These are phyloP conservation scores for Dothideomycetidae sp. DNA, from an alignment of 2,329 filamentous ascomycete species.

Conservation along the genomic window DNA sequence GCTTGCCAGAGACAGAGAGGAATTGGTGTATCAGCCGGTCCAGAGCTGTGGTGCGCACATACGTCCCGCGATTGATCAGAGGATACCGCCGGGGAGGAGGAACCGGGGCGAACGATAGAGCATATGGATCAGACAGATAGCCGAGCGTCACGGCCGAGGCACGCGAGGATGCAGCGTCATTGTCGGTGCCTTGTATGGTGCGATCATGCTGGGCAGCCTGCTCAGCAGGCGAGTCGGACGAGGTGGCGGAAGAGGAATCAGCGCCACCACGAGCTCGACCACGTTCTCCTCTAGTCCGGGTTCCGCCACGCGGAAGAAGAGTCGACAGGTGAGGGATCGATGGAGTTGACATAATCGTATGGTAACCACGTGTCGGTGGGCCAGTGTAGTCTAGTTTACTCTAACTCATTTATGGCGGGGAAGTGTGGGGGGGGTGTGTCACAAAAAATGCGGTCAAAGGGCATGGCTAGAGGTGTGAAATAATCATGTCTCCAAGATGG, in stretches of 20 bases:
- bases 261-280: constrained; percentile 25
- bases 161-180: constrained; percentile 77
- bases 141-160: constrained; percentile 76
- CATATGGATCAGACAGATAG: constrained; percentile 73
- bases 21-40: constrained; percentile 65
- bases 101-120: constrained; percentile 49
- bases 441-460: too few species aligned
- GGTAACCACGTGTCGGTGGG: too few species aligned
- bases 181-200: constrained; percentile 76
- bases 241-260: constrained; percentile 20
- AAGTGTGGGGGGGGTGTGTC: too few species aligned
- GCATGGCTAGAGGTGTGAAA: too few species aligned
- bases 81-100: constrained; percentile 54
- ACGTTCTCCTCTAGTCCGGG: constrained; percentile 33
- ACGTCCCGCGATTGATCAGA: constrained; percentile 95
- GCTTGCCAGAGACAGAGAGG: constrained; percentile 31
- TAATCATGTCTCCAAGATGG: too few species aligned
- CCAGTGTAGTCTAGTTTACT: too few species aligned
- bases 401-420: too few species aligned
- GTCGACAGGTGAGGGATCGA: constrained; percentile 63
- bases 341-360: constrained; percentile 12
- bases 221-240: constrained; percentile 17
- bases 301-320: constrained; percentile 24
- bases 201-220: constrained; percentile 41
- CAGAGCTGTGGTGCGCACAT: constrained; percentile 71